Evolutionary conservation across 164 flowering plant genomes (phyloP).

Genomic region (Cinnamomum chago): DNA sequence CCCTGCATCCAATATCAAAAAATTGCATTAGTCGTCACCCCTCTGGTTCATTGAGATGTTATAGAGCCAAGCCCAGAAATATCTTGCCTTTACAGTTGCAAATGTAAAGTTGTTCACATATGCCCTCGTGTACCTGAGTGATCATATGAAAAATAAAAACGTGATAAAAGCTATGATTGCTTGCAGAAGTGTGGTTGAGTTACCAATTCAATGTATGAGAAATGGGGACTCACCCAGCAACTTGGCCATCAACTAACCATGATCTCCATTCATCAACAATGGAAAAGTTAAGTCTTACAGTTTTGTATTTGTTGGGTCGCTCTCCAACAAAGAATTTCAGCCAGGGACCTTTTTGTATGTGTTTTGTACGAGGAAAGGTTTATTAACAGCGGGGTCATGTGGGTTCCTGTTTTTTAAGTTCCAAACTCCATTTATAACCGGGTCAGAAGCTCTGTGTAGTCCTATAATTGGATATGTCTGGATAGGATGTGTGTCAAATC

Average conservation of each 20-base stretch:
- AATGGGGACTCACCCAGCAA: conserved; percentile 44
- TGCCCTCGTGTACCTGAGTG: conserved; percentile 41
- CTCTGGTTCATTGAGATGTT: no score
- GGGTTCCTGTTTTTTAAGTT: no score
- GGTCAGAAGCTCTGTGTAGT: no score
- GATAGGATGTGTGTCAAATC: no score
- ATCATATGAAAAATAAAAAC: background rate
- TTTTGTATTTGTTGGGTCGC: no score
- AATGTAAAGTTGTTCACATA: conserved; percentile 46
- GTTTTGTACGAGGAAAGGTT: no score
- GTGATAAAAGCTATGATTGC: background rate
- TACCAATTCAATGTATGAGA: background rate
- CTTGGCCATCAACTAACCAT: conserved; percentile 43
- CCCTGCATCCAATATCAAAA: conserved; percentile 7
- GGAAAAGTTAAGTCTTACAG: conserved; percentile 42
- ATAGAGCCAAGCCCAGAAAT: background rate
- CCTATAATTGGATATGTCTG: no score
- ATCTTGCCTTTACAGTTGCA: conserved; percentile 47
- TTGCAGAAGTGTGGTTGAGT: background rate
- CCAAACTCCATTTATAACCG: no score
- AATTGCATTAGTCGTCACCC: no score
- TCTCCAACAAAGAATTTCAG: no score
- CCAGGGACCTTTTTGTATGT: no score
- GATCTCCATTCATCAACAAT: conserved; percentile 54
- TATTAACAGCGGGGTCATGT: no score